Evolutionary conservation across 768 basidiomycete genomes (phyloP).

Genomic region (Leccinum fibrillosum): DNA sequence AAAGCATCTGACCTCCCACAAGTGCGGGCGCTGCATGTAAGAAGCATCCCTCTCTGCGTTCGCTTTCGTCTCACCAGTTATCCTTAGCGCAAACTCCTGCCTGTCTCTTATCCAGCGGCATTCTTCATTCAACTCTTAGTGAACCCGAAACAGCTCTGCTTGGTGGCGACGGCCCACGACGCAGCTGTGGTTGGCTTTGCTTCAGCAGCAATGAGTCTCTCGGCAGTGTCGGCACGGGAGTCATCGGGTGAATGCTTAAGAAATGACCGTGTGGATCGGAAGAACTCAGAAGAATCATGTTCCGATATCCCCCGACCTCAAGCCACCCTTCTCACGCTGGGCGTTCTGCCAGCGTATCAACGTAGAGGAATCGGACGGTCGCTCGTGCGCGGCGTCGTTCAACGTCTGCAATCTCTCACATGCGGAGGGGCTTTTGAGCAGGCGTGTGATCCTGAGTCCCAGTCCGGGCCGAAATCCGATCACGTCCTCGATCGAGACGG

Average conservation of each 20-base stretch:
- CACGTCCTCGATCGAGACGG: neutral
- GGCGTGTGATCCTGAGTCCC: neutral
- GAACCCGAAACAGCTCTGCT: conserved; percentile 27
- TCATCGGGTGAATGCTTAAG: neutral
- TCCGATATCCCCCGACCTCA: conserved; percentile 12
- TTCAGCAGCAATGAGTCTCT: conserved; percentile 20
- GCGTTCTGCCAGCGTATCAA: conserved; percentile 26
- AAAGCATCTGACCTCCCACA: conserved; percentile 27
- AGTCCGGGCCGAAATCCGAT: neutral
- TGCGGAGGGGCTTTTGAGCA: neutral
- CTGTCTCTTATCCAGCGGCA: conserved; percentile 26
- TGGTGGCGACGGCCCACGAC: conserved; percentile 23
- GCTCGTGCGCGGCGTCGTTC: conserved; percentile 28
- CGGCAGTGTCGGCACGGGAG: neutral
- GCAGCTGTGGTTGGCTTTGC: conserved; percentile 25
- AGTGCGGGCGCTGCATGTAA: conserved; percentile 26
- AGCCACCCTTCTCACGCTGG: conserved; percentile 30
- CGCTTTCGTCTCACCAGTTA: conserved; percentile 1
- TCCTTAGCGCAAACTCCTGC: conserved; percentile 22
- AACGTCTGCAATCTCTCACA: conserved; percentile 18
- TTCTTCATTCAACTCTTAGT: conserved; percentile 33
- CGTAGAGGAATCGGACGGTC: conserved; percentile 29
- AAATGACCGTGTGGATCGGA: neutral
- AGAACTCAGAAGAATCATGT: neutral
- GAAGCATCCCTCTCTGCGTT: neutral